Conservation (phyloP, 805 yeast species). For the Candida corydali region DNA sequence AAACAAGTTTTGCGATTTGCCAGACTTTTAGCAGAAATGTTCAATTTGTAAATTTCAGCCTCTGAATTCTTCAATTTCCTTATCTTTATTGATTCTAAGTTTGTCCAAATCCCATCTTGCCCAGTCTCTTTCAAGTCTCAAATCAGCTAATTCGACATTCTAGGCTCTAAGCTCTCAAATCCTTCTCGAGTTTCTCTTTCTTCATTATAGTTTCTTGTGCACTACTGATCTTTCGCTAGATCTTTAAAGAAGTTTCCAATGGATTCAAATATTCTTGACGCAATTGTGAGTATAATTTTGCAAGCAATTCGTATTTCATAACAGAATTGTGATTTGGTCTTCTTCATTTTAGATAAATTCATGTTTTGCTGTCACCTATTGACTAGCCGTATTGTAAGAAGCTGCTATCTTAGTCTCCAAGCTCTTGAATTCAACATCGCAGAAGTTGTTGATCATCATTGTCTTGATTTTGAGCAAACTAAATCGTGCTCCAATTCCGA, state of each 20-base stretch:
- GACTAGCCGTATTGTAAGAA: conserved; percentile 60
- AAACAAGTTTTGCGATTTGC: conserved; percentile 56
- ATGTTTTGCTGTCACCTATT: conserved; percentile 72
- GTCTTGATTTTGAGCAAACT: conserved; percentile 70
- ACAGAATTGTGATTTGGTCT: conserved; percentile 77
- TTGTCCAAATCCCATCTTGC: conserved; percentile 81
- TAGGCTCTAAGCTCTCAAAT: conserved; percentile 80
- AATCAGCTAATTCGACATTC: conserved; percentile 81
- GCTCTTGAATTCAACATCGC: conserved; percentile 78
- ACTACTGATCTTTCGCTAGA: conserved; percentile 79
- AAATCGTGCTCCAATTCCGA: conserved; percentile 81
- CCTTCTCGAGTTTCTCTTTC: conserved; percentile 77
- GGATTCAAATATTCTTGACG: conserved; percentile 87
- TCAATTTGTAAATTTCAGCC: conserved; percentile 58
- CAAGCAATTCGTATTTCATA: conserved; percentile 81
- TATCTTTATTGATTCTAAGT: conserved; percentile 57
- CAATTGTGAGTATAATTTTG: conserved; percentile 83
- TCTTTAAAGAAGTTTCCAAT: conserved; percentile 70
- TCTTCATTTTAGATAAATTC: conserved; percentile 64
- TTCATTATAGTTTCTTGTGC: conserved; percentile 89
- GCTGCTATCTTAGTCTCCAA: conserved; percentile 68
- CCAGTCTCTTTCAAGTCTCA: conserved; percentile 84
- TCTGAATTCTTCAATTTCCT: conserved; percentile 62
- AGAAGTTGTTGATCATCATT: conserved; percentile 81
- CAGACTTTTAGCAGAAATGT: conserved; percentile 54